Evolutionary conservation across 2,329 filamentous ascomycete genomes (phyloP), one percentile per base, ranked within the genome.

Genomic region (Curvularia eragrostidis): DNA sequence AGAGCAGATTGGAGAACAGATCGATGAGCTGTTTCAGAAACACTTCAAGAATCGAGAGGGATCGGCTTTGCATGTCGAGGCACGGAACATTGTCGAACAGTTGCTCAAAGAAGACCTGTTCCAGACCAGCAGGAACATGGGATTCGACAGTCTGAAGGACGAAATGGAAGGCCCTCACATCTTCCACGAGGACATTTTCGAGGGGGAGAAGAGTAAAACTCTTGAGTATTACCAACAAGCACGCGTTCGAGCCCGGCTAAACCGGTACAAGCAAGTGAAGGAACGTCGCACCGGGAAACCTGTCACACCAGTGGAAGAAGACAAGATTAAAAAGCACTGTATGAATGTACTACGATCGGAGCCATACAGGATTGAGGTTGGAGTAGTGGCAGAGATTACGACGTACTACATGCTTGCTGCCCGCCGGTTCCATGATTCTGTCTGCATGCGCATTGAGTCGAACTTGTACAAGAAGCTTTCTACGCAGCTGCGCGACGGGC

Each of bases 391-490:
- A 0, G 86, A 86, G 3, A 82, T 91, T 43, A 80, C 88, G 0
- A 88, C 84, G 0, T 93, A 92, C 72, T 93, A 93, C 68, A 81
- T 85, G 46, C 83, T 89, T 4, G 89, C 90, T 0, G 84, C 86
- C 0, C 77, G 82, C 32, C 83, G 89, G 1, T 89, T 91, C 65
- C 81, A 86, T 0, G 89, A 93, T 26, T 70, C 70, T 0, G 67
- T 84, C 5, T 76, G 69, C 24, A 75, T 77, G 64, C 66, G 77
- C 1, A 67, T 81, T 1, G 67, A 77, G n/a, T 69, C 59, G 0
- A 74, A 79, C 41, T 63, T 79, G 32, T 75, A 74, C 60, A 67
- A 68, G 30, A 53, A 61, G 15, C 58, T 77, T 0, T 60, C 64
- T 2, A 56, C 38, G 0, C 56, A 64, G 10, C 56, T 76, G 1